phyloP scores from a whole-genome alignment of 2,329 filamentous ascomycete species.

The Lasiodiplodia hormozganensis region DNA sequence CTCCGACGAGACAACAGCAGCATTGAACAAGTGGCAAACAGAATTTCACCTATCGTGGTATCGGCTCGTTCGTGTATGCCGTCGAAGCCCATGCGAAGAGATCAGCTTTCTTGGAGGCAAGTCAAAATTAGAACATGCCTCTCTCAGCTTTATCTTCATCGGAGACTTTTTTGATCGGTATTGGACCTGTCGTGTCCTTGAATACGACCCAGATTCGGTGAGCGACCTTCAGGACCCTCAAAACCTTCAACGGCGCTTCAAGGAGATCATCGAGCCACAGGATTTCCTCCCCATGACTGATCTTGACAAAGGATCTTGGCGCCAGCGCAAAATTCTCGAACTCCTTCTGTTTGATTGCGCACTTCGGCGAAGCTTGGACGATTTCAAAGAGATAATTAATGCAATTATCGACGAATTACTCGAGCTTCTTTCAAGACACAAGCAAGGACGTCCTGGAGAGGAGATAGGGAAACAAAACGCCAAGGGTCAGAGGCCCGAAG shows the following conservation, averaged over 20 bases:
- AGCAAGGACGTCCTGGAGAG: too few relatives aligned
- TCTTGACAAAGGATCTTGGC: slow-evolving; percentile 28
- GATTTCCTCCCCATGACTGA: too few relatives aligned
- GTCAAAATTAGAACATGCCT: slow-evolving; percentile 30
- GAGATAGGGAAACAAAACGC: too few relatives aligned
- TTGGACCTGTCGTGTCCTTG: slow-evolving; percentile 42
- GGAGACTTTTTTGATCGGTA: slow-evolving; percentile 45
- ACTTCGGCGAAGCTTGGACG: too few relatives aligned
- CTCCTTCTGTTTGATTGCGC: slow-evolving; percentile 35
- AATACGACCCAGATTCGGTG: slow-evolving; percentile 29
- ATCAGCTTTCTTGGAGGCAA: background rate
- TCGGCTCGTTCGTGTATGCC: slow-evolving; percentile 13
- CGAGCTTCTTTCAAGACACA: too few relatives aligned
- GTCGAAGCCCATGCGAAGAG: background rate
- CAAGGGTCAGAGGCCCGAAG: too few relatives aligned
- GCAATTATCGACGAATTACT: too few relatives aligned
- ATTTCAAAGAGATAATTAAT: too few relatives aligned
- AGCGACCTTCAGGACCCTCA: background rate
- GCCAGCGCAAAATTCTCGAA: slow-evolving; percentile 42
- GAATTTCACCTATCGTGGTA: slow-evolving; percentile 42
- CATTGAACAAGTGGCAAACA: slow-evolving; percentile 40
- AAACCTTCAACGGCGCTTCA: too few relatives aligned
- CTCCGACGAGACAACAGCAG: slow-evolving; percentile 37
- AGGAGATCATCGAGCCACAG: too few relatives aligned
- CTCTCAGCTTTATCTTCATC: slow-evolving; percentile 39